Conservation (phyloP, 306 rosid genomes). For the Chamaecrista fasciculata region DNA sequence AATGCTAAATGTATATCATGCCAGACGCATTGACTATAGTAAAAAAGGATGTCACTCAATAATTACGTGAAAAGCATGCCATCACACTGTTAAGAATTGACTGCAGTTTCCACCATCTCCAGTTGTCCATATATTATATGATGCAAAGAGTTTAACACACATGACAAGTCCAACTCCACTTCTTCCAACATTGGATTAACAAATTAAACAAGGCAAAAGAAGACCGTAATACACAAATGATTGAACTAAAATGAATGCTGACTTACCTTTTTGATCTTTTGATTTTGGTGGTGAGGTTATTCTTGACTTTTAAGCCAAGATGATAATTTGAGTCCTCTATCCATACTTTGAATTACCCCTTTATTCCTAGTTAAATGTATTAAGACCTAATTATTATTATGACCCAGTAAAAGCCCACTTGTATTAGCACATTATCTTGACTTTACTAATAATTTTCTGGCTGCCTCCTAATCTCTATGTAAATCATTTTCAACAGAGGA, state of each 20-base stretch:
- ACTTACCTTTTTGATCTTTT: not conserved
- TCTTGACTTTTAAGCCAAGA: not conserved
- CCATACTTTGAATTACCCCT: not conserved
- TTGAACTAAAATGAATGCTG: not conserved
- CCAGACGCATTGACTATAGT: not conserved
- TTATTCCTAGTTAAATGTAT: slow-evolving; percentile 38
- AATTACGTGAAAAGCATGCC: slow-evolving; percentile 6
- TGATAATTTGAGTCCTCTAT: not conserved
- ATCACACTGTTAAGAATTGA: not conserved
- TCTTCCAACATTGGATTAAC: not conserved
- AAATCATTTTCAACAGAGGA: slow-evolving; percentile 10
- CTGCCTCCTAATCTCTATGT: not conserved
- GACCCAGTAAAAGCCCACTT: slow-evolving; percentile 2
- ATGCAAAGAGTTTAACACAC: not conserved
- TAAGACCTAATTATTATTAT: slow-evolving; percentile 23
- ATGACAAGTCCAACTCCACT: not conserved
- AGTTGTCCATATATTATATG: not conserved
- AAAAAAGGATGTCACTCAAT: slow-evolving; percentile 1
- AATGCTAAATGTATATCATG: no score
- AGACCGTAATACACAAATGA: not conserved
- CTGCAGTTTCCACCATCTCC: not conserved
- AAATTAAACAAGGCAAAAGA: no score
- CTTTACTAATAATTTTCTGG: not conserved
- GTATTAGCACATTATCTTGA: slow-evolving; percentile 13
- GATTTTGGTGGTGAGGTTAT: not conserved